These are phyloP conservation scores for Ehretia macrophylla DNA, from an alignment of 257 asterid species.

Conservation along the genomic window DNA sequence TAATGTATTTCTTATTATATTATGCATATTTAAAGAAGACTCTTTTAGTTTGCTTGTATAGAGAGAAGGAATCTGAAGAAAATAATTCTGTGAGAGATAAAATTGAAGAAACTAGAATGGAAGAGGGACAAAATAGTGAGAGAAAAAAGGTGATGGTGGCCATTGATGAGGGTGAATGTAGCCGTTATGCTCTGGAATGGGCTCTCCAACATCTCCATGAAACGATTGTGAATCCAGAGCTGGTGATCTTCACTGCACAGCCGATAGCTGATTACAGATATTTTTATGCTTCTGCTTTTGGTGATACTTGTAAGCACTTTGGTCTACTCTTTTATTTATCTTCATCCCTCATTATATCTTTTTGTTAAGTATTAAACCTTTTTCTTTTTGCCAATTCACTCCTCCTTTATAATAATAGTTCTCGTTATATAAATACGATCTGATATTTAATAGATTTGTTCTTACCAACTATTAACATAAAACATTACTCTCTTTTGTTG, in stretches of 20 bases:
- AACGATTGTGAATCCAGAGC: slow-evolving; percentile 20
- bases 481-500: too few species aligned
- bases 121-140: neutral
- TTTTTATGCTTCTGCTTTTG: slow-evolving; percentile 49
- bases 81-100: neutral
- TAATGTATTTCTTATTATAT: too few species aligned
- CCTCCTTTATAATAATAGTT: too few species aligned
- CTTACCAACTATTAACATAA: too few species aligned
- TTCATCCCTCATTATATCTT: neutral
- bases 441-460: too few species aligned
- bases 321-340: too few species aligned
- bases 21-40: too few species aligned
- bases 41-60: too few species aligned
- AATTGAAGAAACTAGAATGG: neutral
- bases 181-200: slow-evolving; percentile 60
- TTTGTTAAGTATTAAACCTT: neutral
- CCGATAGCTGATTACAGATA: slow-evolving; percentile 35
- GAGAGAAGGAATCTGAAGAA: too few species aligned
- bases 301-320: slow-evolving; percentile 58
- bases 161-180: slow-evolving; percentile 55
- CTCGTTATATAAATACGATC: too few species aligned
- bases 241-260: slow-evolving; percentile 49
- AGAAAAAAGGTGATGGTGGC: slow-evolving; percentile 73
- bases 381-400: neutral
- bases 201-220: slow-evolving; percentile 34